These are phyloP conservation scores for Bolboschoenoplectus hybrid DNA, from an alignment of 202 grass and related monocot species.

Conservation along the genomic window DNA sequence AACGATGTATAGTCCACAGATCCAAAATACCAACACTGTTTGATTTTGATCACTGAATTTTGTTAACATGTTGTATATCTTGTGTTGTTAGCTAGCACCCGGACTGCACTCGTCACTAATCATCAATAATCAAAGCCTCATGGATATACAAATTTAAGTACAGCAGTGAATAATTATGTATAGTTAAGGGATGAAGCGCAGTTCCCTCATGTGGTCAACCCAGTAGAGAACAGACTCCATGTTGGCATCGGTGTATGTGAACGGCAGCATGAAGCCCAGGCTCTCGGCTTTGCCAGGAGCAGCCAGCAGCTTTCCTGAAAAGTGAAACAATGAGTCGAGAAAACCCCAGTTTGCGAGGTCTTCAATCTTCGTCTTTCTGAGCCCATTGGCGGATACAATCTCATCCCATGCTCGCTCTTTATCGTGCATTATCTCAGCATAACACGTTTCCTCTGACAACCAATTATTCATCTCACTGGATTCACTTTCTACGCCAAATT, in stretches of 20 bases:
- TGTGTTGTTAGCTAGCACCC: too few species aligned
- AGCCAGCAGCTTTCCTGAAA: slow-evolving; percentile 32
- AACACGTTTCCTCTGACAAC: slow-evolving; percentile 35
- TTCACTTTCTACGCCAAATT: slow-evolving; percentile 26
- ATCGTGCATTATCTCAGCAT: slow-evolving; percentile 30
- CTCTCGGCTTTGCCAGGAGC: slow-evolving; percentile 36
- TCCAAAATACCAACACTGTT: neutral
- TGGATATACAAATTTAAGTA: neutral
- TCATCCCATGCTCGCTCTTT: slow-evolving; percentile 42
- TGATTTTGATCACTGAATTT: too few species aligned
- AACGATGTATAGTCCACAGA: neutral
- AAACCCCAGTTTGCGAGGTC: slow-evolving; percentile 47
- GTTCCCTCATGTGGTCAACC: slow-evolving; percentile 40
- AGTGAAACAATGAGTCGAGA: slow-evolving; percentile 39
- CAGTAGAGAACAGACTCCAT: slow-evolving; percentile 35
- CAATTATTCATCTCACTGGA: neutral
- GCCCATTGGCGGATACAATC: slow-evolving; percentile 33
- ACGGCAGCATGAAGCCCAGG: slow-evolving; percentile 22
- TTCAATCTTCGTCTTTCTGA: slow-evolving; percentile 30
- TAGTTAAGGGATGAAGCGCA: slow-evolving; percentile 37
- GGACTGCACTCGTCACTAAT: neutral
- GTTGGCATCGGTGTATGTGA: neutral
- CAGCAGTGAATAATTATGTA: neutral
- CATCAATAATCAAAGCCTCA: neutral
- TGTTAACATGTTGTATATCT: neutral